These are phyloP conservation scores for Penicillium egyptiacum DNA, from an alignment of 495 filamentous ascomycete genomes.

Conservation along the genomic window DNA sequence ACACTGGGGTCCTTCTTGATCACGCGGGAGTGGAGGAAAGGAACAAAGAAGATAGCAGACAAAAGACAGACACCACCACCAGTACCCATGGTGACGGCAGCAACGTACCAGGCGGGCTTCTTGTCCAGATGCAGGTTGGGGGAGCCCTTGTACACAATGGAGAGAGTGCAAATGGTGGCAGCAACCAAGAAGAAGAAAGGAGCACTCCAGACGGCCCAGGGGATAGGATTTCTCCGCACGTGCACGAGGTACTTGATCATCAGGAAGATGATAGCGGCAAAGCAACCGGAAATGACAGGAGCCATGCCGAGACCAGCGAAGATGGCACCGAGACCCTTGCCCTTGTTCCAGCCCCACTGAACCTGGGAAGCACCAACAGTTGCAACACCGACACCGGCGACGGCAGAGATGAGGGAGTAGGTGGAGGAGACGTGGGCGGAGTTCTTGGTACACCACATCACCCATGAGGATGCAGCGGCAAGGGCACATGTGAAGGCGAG, in stretches of 20 bases:
- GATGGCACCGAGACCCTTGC: slow-evolving; percentile 60
- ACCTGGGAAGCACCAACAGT: slow-evolving; percentile 57
- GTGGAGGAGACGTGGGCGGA: slow-evolving; percentile 64
- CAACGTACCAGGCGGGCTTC: slow-evolving; percentile 57
- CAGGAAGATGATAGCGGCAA: slow-evolving; percentile 59
- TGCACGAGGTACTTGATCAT: slow-evolving; percentile 60
- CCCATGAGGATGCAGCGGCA: slow-evolving; percentile 54
- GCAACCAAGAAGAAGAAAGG: slow-evolving; percentile 61
- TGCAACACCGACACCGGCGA: slow-evolving; percentile 62
- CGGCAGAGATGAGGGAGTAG: slow-evolving; percentile 62
- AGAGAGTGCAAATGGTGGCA: slow-evolving; percentile 57
- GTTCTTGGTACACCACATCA: slow-evolving; percentile 63
- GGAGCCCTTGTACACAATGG: slow-evolving; percentile 65
- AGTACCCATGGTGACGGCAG: slow-evolving; percentile 54
- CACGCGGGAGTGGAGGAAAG: slow-evolving; percentile 53
- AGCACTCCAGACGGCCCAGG: slow-evolving; percentile 56
- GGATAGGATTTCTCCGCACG: slow-evolving; percentile 55
- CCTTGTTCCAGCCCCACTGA: slow-evolving; percentile 62
- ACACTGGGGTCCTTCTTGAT: slow-evolving; percentile 55
- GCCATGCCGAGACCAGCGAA: slow-evolving; percentile 63
- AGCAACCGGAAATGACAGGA: slow-evolving; percentile 56
- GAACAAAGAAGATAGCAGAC: slow-evolving; percentile 59
- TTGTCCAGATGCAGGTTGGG: slow-evolving; percentile 54
- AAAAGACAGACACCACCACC: slow-evolving; percentile 53
- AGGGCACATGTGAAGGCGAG: slow-evolving; percentile 59